Percentiles rank a stretch among this genome's conserved stretches.
These are phyloP conservation scores for Austroboletus festivus DNA, from an alignment of 768 basidiomycete species.

Conservation along the genomic window DNA sequence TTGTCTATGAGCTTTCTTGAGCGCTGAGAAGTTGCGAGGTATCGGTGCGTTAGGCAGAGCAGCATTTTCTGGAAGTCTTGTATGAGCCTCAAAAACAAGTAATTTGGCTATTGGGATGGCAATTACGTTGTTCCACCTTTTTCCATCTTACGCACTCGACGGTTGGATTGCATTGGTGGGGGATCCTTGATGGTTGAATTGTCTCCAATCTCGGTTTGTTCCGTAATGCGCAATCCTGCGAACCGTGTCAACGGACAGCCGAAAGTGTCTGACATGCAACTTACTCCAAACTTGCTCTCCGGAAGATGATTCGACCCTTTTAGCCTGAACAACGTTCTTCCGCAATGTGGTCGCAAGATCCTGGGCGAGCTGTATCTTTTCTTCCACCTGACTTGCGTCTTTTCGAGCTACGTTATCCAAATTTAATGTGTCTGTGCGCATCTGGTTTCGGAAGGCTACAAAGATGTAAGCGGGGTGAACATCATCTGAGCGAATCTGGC, in stretches of 20 bases:
- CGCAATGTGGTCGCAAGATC: conserved; percentile 75
- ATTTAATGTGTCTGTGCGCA: conserved; percentile 52
- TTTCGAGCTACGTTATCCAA: conserved; percentile 38
- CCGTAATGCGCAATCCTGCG: conserved; percentile 67
- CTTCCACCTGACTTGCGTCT: conserved; percentile 48
- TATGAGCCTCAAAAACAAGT: conserved; percentile 26
- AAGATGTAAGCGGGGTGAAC: conserved; percentile 4
- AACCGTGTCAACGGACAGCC: background rate
- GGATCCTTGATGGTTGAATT: conserved; percentile 76
- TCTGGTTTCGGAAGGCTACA: conserved; percentile 70
- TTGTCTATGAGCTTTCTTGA: conserved; percentile 65
- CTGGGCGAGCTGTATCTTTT: conserved; percentile 54
- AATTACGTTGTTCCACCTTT: conserved; percentile 33
- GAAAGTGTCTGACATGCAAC: conserved; percentile 13
- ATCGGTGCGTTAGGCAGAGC: conserved; percentile 27
- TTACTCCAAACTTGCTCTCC: conserved; percentile 57
- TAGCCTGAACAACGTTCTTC: conserved; percentile 84
- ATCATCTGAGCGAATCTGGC: background rate
- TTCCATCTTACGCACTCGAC: conserved; percentile 45
- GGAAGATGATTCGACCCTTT: conserved; percentile 37
- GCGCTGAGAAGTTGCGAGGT: conserved; percentile 58
- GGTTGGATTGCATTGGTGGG: conserved; percentile 42
- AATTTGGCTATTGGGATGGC: conserved; percentile 28
- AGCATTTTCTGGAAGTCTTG: conserved; percentile 30
- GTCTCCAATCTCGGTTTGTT: conserved; percentile 82